A percentile compares a stretch with the other conserved stretches of the same genome.
phyloP scores from a whole-genome alignment of 495 filamentous ascomycete genomes.

The Pseudotulostoma volvatum region DNA sequence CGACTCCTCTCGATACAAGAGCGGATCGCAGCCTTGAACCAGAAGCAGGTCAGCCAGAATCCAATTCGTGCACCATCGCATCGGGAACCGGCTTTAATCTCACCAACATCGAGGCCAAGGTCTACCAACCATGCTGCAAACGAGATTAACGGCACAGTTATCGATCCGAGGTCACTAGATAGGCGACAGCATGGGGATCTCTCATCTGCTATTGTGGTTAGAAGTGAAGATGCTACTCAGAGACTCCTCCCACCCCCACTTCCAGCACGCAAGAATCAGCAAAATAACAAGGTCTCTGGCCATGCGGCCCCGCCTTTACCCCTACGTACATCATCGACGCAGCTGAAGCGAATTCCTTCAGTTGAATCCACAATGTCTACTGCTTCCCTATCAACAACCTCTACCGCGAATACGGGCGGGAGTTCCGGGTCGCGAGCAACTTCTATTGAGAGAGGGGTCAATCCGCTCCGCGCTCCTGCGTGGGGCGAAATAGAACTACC shows the following conservation, averaged over 20 bases:
- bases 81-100: conserved; percentile 7
- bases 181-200: conserved; percentile 7
- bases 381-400: conserved; percentile 19
- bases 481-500: conserved; percentile 30
- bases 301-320: conserved; percentile 28
- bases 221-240: not conserved
- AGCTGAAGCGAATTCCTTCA: conserved; percentile 27
- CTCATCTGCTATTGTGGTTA: conserved; percentile 14
- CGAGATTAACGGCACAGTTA: conserved; percentile 17
- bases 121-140: conserved; percentile 33
- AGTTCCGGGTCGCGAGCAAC: conserved; percentile 17
- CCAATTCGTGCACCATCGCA: conserved; percentile 11
- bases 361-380: conserved; percentile 23
- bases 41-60: conserved; percentile 34
- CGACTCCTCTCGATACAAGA: conserved; percentile 36
- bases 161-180: conserved; percentile 17
- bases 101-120: conserved; percentile 16
- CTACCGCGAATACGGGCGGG: conserved; percentile 20
- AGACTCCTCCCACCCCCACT: conserved; percentile 41
- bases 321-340: conserved; percentile 21
- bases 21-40: conserved; percentile 43
- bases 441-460: conserved; percentile 16
- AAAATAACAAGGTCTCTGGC: no score
- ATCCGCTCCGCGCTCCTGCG: conserved; percentile 24
- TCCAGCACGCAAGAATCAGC: conserved; percentile 31